These are phyloP conservation scores for Fragaria ananassa DNA, from an alignment of 306 rosid genomes.

Conservation along the genomic window DNA sequence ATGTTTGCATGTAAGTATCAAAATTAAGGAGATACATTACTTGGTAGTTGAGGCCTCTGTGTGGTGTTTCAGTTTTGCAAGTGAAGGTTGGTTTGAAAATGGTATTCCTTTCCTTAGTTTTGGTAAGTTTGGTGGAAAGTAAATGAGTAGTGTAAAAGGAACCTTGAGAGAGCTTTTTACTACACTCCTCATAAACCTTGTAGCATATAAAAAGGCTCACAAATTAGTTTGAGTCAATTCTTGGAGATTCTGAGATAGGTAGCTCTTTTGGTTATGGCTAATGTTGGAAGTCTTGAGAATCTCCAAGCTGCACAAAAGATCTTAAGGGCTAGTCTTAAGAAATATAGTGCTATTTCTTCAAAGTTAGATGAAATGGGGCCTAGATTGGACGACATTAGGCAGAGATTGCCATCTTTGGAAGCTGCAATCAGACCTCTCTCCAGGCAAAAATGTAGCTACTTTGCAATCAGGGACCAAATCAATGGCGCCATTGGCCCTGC, in stretches of 20 bases:
- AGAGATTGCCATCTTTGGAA: conserved; percentile 45
- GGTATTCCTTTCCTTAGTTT: conserved; percentile 32
- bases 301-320: conserved; percentile 44
- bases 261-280: conserved; percentile 34
- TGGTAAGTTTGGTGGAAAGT: conserved; percentile 84
- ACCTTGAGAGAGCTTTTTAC: conserved; percentile 30
- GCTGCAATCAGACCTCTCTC: conserved; percentile 32
- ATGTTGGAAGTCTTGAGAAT: conserved; percentile 36
- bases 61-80: conserved; percentile 46
- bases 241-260: conserved; percentile 16
- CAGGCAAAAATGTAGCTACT: conserved; percentile 21
- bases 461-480: conserved; percentile 40
- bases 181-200: conserved; percentile 16
- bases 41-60: conserved; percentile 54
- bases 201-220: conserved; percentile 25
- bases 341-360: conserved; percentile 43
- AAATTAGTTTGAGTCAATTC: conserved; percentile 24
- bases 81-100: conserved; percentile 69
- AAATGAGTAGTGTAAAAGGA: conserved; percentile 39
- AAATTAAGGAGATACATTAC: not conserved
- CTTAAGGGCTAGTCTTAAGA: conserved; percentile 54
- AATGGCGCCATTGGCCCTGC: conserved; percentile 62
- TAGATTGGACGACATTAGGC: conserved; percentile 45
- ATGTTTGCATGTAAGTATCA: not conserved
- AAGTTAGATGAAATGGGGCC: conserved; percentile 45